A percentile compares a stretch with the other conserved stretches of the same genome.
Conservation (phyloP, 169 alveolate genomes). For the Besnoitia besnoiti region DNA sequence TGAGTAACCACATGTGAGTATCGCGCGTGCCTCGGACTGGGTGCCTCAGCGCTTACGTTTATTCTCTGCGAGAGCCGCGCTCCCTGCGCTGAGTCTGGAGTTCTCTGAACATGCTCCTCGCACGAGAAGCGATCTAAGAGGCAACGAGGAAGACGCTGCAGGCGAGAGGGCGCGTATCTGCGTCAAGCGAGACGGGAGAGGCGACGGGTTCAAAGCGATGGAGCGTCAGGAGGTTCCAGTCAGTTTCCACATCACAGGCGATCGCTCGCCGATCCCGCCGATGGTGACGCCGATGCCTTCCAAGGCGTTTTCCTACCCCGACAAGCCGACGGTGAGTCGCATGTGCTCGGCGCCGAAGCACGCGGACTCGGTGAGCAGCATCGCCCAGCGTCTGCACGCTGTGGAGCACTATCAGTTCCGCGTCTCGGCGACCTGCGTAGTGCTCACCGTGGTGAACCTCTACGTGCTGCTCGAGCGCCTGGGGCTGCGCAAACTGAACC, state of each 20-base stretch:
- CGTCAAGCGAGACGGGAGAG: too few relatives aligned
- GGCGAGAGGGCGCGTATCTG: too few relatives aligned
- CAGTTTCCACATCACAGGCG: not conserved
- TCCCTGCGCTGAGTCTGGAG: too few relatives aligned
- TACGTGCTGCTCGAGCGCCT: not conserved
- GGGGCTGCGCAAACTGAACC: not conserved
- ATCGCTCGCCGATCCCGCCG: not conserved
- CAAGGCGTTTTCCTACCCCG: not conserved
- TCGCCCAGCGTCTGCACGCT: not conserved
- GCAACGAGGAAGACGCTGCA: too few relatives aligned
- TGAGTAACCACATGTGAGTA: too few relatives aligned
- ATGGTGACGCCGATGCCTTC: conserved; percentile 26
- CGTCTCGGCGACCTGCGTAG: not conserved
- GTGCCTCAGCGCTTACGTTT: too few relatives aligned
- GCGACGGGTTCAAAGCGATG: not conserved
- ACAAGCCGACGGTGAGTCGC: conserved; percentile 2
- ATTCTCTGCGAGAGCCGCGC: too few relatives aligned
- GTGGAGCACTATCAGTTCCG: not conserved
- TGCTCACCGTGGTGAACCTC: not conserved
- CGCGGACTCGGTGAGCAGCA: not conserved
- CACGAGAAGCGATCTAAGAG: too few relatives aligned
- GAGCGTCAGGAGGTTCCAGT: not conserved
- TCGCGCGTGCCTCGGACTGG: too few relatives aligned
- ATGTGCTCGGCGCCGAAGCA: not conserved
- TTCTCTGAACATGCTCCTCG: too few relatives aligned